A percentile compares a stretch with the other conserved stretches of the same genome.
Conservation (phyloP, 805 yeast genomes). For the Wickerhamiella hasegawae region DNA sequence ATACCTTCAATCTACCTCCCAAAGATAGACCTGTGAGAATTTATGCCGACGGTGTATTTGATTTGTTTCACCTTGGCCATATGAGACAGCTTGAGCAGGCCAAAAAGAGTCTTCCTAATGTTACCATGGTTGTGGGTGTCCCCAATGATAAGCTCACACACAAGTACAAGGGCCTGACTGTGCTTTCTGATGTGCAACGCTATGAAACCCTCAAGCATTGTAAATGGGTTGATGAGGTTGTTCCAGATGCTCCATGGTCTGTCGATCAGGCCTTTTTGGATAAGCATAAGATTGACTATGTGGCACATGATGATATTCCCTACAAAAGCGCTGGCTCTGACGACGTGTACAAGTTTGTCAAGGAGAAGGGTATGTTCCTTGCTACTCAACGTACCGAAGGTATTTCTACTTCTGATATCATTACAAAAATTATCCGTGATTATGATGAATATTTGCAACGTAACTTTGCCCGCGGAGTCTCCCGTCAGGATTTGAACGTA, state of each 20-base stretch:
- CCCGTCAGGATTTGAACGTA: slow-evolving; percentile 89
- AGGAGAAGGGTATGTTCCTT: slow-evolving; percentile 76
- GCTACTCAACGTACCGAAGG: slow-evolving; percentile 97
- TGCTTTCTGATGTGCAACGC: slow-evolving; percentile 72
- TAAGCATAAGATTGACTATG: slow-evolving; percentile 78
- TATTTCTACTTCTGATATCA: slow-evolving; percentile 86
- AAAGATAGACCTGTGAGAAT: slow-evolving; percentile 71
- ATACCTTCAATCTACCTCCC: slow-evolving; percentile 67
- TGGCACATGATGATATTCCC: slow-evolving; percentile 95
- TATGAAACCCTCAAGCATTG: slow-evolving; percentile 87
- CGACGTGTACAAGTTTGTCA: slow-evolving; percentile 87
- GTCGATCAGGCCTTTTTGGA: slow-evolving; percentile 68
- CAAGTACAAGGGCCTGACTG: slow-evolving; percentile 84
- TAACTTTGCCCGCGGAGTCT: slow-evolving; percentile 94
- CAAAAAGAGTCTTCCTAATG: slow-evolving; percentile 77
- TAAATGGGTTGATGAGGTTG: slow-evolving; percentile 94
- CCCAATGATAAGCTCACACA: slow-evolving; percentile 88
- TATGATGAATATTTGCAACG: slow-evolving; percentile 94
- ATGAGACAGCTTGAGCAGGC: slow-evolving; percentile 97
- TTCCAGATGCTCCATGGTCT: slow-evolving; percentile 92
- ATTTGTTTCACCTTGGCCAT: slow-evolving; percentile 89
- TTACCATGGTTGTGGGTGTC: slow-evolving; percentile 73
- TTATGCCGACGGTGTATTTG: slow-evolving; percentile 98
- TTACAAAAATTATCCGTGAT: slow-evolving; percentile 86
- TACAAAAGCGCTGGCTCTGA: slow-evolving; percentile 79